Evolutionary conservation across 1,284 basidiomycete genomes (phyloP).

Genomic region (Calocybe gambosa): DNA sequence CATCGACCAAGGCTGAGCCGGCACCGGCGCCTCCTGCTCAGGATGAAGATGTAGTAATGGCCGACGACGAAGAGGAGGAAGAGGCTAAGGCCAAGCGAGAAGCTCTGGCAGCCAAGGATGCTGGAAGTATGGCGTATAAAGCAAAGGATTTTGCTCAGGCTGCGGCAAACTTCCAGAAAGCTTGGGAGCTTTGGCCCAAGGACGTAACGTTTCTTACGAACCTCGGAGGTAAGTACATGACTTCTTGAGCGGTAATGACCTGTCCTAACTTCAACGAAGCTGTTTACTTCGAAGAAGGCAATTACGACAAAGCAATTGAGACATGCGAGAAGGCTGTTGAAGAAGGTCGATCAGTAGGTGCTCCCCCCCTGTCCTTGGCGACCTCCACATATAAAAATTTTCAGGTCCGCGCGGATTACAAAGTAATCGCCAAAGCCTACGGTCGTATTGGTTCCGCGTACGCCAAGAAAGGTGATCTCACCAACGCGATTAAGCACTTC

Average conservation of each 20-base stretch:
- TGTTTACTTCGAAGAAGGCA: conserved; percentile 89
- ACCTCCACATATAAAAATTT: neutral
- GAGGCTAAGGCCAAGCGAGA: conserved; percentile 67
- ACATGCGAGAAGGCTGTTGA: conserved; percentile 93
- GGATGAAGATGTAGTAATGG: conserved; percentile 58
- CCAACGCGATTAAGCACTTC: conserved; percentile 83
- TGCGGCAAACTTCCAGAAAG: conserved; percentile 69
- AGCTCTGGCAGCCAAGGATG: conserved; percentile 73
- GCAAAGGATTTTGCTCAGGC: conserved; percentile 76
- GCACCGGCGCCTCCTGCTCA: conserved; percentile 33
- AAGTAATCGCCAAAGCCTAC: conserved; percentile 80
- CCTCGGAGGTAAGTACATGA: conserved; percentile 57
- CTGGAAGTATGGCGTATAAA: conserved; percentile 84
- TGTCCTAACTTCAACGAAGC: conserved; percentile 38
- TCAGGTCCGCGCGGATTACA: conserved; percentile 76
- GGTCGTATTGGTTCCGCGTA: conserved; percentile 89
- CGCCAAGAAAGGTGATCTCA: conserved; percentile 74
- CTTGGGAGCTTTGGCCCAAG: conserved; percentile 92
- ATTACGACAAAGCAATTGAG: conserved; percentile 89
- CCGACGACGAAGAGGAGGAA: conserved; percentile 53
- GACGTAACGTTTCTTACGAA: conserved; percentile 95
- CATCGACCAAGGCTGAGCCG: conserved; percentile 35
- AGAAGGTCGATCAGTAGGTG: conserved; percentile 72
- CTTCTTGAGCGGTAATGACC: neutral
- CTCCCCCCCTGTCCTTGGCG: neutral